A percentile compares a stretch with the other conserved stretches of the same genome.
Evolutionary conservation across 2,329 filamentous ascomycete species (phyloP).

Genomic region (Claviceps spartinae): DNA sequence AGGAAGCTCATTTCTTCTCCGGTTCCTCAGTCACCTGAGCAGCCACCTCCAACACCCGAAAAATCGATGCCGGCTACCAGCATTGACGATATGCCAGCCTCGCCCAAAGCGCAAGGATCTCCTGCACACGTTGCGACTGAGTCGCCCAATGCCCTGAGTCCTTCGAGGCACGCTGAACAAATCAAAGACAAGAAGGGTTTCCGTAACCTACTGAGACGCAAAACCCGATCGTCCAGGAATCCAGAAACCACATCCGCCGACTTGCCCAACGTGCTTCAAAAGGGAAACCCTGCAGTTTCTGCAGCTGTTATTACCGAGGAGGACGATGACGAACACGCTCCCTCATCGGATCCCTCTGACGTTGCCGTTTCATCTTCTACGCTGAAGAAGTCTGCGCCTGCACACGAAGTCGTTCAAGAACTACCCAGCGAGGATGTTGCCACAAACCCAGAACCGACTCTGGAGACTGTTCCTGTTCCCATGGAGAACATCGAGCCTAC

Average conservation of each 20-base stretch:
- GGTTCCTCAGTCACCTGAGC: not conserved
- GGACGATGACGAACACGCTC: not conserved
- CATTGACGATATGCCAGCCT: conserved; percentile 5
- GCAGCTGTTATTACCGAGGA: not conserved
- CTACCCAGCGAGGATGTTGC: not conserved
- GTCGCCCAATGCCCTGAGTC: conserved; percentile 10
- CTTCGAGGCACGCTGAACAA: conserved; percentile 33
- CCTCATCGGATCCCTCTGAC: not conserved
- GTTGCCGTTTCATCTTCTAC: not conserved
- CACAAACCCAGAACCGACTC: not conserved
- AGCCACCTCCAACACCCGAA: not conserved
- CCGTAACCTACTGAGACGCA: conserved; percentile 52
- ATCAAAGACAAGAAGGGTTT: conserved; percentile 36
- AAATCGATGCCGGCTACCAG: not conserved
- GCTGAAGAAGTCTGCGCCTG: not conserved
- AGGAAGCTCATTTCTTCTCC: not conserved
- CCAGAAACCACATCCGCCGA: conserved; percentile 39
- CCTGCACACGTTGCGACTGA: not conserved
- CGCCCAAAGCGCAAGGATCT: conserved; percentile 12
- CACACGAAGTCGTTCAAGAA: not conserved
- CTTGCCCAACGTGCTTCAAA: conserved; percentile 36
- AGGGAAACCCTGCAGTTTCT: conserved; percentile 18
- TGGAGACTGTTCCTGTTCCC: not conserved
- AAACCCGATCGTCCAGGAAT: conserved; percentile 44
- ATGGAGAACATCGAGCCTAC: conserved; percentile 9